A percentile compares a stretch with the other conserved stretches of the same genome.
Conservation (phyloP, 371 early-diverging fungal genomes). For the Syncephalastrum sp. region DNA sequence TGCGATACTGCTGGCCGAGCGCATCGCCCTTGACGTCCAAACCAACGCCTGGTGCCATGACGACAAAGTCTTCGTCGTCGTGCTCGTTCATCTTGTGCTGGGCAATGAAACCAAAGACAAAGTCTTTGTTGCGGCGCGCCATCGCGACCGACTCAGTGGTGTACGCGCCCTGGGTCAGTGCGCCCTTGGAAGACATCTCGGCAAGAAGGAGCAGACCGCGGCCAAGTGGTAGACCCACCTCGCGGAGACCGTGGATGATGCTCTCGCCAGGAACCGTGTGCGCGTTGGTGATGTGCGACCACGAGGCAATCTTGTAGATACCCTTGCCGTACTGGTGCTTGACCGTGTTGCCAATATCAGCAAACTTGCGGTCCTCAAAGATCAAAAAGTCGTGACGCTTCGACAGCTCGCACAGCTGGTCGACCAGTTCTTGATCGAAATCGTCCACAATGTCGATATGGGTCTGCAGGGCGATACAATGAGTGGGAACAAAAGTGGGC, state of each 20-base stretch:
- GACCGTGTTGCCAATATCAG: slow-evolving; percentile 94
- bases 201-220: slow-evolving; percentile 88
- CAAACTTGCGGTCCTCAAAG: slow-evolving; percentile 98
- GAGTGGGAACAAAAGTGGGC: neutral
- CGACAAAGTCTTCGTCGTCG: slow-evolving; percentile 79
- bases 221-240: slow-evolving; percentile 79
- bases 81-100: slow-evolving; percentile 67
- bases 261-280: slow-evolving; percentile 96
- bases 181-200: slow-evolving; percentile 95
- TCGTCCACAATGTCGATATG: slow-evolving; percentile 94
- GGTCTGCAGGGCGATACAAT: slow-evolving; percentile 53
- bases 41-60: slow-evolving; percentile 94
- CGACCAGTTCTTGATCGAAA: slow-evolving; percentile 83
- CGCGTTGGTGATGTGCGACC: slow-evolving; percentile 95
- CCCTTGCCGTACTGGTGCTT: slow-evolving; percentile 91
- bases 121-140: slow-evolving; percentile 84
- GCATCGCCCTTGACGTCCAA: slow-evolving; percentile 81
- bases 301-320: slow-evolving; percentile 88
- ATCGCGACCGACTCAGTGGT: slow-evolving; percentile 83
- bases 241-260: slow-evolving; percentile 86
- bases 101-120: slow-evolving; percentile 95
- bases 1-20: slow-evolving; percentile 94
- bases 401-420: slow-evolving; percentile 70
- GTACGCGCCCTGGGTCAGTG: slow-evolving; percentile 79
- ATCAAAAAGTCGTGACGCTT: slow-evolving; percentile 91